Base-by-base conservation (phyloP, 768 basidiomycete species). In the Agrocybe pediades region DNA sequence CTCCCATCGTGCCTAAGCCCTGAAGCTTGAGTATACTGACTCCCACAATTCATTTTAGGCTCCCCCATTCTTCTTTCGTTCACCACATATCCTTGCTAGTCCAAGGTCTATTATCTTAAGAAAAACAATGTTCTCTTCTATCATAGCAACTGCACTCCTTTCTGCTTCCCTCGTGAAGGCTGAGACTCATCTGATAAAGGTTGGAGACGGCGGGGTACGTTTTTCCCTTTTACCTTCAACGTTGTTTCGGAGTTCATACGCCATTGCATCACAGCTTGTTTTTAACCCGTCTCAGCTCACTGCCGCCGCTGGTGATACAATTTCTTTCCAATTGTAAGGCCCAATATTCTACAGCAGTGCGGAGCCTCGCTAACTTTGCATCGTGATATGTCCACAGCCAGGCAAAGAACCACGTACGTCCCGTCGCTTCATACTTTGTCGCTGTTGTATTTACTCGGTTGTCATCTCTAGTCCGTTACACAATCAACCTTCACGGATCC, bases 401-500 rank as follows among this genome's bases (percentile, higher is more conserved):
- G 33, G 33, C 33, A 36, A 36, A 36, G 33, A 36, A 36, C 11
- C 33, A 36, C 11, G 33, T 36, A 36, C 3, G 33, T 36, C 33
- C 11, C 33, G 11, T 5, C 13, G n/a, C 5, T 11, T 36, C 13
- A 4, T 36, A 36, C 33, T 13, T 13, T 36, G 13, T 4, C 11
- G 33, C 5, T n/a, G 13, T 13, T 15, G 7, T 30, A 5, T n/a
- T 36, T n/a, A 36, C n/a, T 59, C 29, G 9, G 16, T 16, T 26
- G 5, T 11, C 13, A 47, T 52, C 16, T 45, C 7, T 19, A 84
- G 80, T 76, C 82, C 20, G 79, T 82, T 44, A 84, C 83, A 6
- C 81, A 85, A 65, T 85, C 83, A 13, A 79, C 80, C 30, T 86
- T 87, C 58, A 69, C 75, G 33, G 58, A 53, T 43, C 85, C 85